Conservation (phyloP, 306 rosid species). For the Trifolium fragiferum region DNA sequence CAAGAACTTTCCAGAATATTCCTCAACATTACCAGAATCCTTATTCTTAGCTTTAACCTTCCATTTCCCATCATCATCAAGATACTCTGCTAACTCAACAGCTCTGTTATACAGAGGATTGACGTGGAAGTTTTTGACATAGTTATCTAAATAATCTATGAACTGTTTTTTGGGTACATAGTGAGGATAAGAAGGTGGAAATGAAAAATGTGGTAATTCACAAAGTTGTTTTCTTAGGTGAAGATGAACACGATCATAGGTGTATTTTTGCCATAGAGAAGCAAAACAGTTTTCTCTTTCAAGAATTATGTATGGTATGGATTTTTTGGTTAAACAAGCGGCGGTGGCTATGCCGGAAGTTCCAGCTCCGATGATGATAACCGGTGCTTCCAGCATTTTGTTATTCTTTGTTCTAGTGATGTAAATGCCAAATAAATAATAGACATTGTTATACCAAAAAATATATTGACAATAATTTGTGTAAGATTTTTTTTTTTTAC, state of each 20-base stretch:
- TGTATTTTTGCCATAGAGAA: slow-evolving; percentile 65
- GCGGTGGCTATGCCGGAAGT: slow-evolving; percentile 68
- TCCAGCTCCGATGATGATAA: slow-evolving; percentile 66
- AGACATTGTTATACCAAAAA: too few species aligned
- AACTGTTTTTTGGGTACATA: slow-evolving; percentile 58
- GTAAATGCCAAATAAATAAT: too few species aligned
- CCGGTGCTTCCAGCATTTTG: slow-evolving; percentile 39
- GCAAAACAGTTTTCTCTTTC: slow-evolving; percentile 72
- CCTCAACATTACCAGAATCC: slow-evolving; percentile 44
- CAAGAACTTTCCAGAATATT: slow-evolving; percentile 48
- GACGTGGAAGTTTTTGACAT: slow-evolving; percentile 55
- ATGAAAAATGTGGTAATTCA: slow-evolving; percentile 53
- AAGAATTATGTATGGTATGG: slow-evolving; percentile 54
- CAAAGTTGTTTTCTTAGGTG: slow-evolving; percentile 62
- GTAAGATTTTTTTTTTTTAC: too few species aligned
- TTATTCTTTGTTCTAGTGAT: background rate
- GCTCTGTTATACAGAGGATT: slow-evolving; percentile 47
- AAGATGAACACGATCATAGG: slow-evolving; percentile 69
- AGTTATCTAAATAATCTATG: slow-evolving; percentile 53
- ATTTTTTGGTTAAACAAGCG: slow-evolving; percentile 46
- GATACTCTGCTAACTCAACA: slow-evolving; percentile 51
- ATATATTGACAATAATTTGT: too few species aligned
- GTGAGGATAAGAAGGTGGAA: slow-evolving; percentile 52
- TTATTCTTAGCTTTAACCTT: slow-evolving; percentile 43
- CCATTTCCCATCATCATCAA: slow-evolving; percentile 45